These are phyloP conservation scores for Botryotinia narcissicola DNA, from an alignment of 2,329 filamentous ascomycete species.

Conservation along the genomic window DNA sequence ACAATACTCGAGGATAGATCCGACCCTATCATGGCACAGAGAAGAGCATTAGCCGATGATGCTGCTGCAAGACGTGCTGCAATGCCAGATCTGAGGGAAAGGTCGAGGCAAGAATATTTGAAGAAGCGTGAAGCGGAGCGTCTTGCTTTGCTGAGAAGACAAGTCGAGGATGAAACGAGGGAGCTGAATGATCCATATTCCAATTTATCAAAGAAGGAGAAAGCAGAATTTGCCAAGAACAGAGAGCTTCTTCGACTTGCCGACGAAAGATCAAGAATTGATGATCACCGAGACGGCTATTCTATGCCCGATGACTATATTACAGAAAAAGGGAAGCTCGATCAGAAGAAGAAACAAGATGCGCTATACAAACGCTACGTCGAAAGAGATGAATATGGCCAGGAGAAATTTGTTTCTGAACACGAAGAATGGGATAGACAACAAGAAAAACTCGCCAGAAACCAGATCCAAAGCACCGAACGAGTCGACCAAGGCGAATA, in stretches of 20 bases:
- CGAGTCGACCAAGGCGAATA: constrained; percentile 79
- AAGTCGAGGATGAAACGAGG: constrained; percentile 83
- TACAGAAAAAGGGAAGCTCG: constrained; percentile 86
- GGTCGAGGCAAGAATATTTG: constrained; percentile 88
- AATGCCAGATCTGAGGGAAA: constrained; percentile 76
- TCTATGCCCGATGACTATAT: constrained; percentile 93
- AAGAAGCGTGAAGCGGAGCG: constrained; percentile 89
- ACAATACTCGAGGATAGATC: constrained; percentile 62
- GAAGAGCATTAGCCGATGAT: constrained; percentile 64
- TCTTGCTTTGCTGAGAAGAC: constrained; percentile 79
- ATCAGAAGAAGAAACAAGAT: constrained; percentile 82
- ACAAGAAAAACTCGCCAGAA: constrained; percentile 82
- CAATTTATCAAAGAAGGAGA: constrained; percentile 69
- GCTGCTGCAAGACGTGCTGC: constrained; percentile 65
- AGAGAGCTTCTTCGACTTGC: constrained; percentile 73
- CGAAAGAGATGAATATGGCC: constrained; percentile 80
- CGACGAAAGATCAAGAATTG: constrained; percentile 81
- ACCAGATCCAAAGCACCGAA: constrained; percentile 74
- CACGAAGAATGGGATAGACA: constrained; percentile 96
- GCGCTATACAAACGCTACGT: constrained; percentile 88
- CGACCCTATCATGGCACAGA: constrained; percentile 46
- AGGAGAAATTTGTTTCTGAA: constrained; percentile 88
- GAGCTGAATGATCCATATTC: constrained; percentile 72
- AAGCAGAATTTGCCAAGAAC: constrained; percentile 77
- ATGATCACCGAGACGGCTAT: constrained; percentile 91